Conservation (phyloP, 208 protist genomes). For the Plasmodiophora brassicae region DNA sequence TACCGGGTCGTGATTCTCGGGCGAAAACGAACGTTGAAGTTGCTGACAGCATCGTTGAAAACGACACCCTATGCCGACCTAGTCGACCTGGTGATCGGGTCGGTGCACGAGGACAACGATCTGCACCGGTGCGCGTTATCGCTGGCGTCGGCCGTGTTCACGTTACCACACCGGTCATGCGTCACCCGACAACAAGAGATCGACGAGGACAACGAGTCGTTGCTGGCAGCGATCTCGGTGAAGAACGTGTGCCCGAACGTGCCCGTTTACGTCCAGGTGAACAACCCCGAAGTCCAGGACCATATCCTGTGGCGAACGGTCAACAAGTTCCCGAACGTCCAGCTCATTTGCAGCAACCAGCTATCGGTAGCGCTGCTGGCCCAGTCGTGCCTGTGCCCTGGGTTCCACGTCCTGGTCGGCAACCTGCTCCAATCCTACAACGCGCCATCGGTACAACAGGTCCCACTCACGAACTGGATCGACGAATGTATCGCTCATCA, state of each 20-base stretch:
- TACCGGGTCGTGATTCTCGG: conserved; percentile 3
- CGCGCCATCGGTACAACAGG: neutral
- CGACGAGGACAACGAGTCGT: neutral
- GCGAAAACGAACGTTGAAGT: neutral
- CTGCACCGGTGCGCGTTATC: neutral
- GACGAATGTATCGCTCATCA: neutral
- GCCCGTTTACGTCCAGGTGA: neutral
- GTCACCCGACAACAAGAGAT: neutral
- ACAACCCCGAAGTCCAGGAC: neutral
- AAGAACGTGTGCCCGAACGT: conserved; percentile 26
- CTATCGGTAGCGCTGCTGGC: neutral
- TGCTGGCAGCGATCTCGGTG: neutral
- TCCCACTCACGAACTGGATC: neutral
- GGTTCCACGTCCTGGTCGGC: neutral
- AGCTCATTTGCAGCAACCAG: neutral
- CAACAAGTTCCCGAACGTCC: neutral
- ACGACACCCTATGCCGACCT: neutral
- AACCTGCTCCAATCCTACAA: neutral
- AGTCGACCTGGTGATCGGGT: neutral
- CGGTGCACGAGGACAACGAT: conserved; percentile 6
- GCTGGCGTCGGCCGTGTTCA: conserved; percentile 1
- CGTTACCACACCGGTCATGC: neutral
- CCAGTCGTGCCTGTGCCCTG: neutral
- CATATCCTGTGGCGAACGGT: conserved; percentile 2
- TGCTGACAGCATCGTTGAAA: neutral